Conservation (phyloP, 768 basidiomycete species). For the Boletus reticulatus region DNA sequence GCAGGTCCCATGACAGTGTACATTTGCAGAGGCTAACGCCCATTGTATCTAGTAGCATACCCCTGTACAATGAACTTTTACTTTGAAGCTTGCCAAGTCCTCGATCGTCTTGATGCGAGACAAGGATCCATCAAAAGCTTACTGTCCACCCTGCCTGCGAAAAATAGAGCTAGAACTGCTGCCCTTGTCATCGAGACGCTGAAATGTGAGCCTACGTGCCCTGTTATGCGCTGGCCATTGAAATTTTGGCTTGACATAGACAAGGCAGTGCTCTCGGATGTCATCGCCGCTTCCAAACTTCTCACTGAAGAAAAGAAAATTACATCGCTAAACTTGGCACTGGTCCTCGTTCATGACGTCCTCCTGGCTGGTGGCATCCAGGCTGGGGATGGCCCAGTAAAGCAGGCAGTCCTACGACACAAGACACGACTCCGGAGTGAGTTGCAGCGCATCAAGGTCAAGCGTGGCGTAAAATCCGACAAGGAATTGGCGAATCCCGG, state of each 20-base stretch:
- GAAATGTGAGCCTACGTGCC: slow-evolving; percentile 68
- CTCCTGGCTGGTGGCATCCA: slow-evolving; percentile 84
- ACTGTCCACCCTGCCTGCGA: slow-evolving; percentile 68
- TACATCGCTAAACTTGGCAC: slow-evolving; percentile 69
- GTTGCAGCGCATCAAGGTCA: slow-evolving; percentile 80
- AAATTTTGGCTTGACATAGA: slow-evolving; percentile 43
- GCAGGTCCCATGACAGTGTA: slow-evolving; percentile 16
- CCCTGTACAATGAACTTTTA: slow-evolving; percentile 83
- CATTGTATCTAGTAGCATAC: slow-evolving; percentile 28
- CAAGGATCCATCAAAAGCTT: slow-evolving; percentile 92
- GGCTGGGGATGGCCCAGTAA: slow-evolving; percentile 86
- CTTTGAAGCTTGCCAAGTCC: slow-evolving; percentile 79
- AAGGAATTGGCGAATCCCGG: slow-evolving; percentile 59
- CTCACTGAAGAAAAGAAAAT: slow-evolving; percentile 75
- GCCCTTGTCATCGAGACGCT: slow-evolving; percentile 93
- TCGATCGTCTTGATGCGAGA: slow-evolving; percentile 85
- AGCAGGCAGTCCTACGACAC: slow-evolving; percentile 83
- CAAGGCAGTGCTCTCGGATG: slow-evolving; percentile 67
- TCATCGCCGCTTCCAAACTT: slow-evolving; percentile 67
- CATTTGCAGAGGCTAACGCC: slow-evolving; percentile 24
- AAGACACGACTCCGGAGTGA: slow-evolving; percentile 88
- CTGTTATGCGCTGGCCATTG: slow-evolving; percentile 2
- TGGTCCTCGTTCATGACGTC: slow-evolving; percentile 90
- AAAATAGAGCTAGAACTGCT: slow-evolving; percentile 72
- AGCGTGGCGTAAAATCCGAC: slow-evolving; percentile 63